Evolutionary conservation across 2,329 filamentous ascomycete genomes (phyloP), one percentile per base, ranked within the genome.

Genomic region (Ophiosphaerella herpotricha): DNA sequence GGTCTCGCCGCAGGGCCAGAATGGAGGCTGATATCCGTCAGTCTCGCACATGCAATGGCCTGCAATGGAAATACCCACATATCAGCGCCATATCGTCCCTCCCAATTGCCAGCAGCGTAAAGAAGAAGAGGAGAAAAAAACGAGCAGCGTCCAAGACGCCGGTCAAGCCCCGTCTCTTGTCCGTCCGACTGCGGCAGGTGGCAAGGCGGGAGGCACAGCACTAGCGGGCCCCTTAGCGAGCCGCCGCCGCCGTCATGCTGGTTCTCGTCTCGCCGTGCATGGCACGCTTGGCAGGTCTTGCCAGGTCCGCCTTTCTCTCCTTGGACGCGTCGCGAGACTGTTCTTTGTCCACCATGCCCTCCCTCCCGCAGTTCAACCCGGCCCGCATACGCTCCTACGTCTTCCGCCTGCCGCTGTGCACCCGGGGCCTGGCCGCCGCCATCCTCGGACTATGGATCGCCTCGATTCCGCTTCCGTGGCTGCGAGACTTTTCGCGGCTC

Each of bases 371-470:
- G 49, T 87, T 95, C 74, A 92, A 86, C 74, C 84, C 87, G 29
- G 74, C 82, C 54, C 85, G 90, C 61, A 81, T 91, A 63, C 87
- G 90, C 58, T 90, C 89, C 7, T 97, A 96, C 72, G 67, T 96
- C 58, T 80, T 90, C 52, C 87, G 91, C 41, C 80, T 97, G n/a
- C 93, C 94, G 32, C 80, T 97, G 1, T 91, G 94, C 70, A 97
- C 94, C 23, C 85, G 92, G 43, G 73, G 82, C 14, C 82, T 91
- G 12, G 71, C 91, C 16, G 66, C 85, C 4, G 74, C 86, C 38
- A 89, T 96, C 49, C 66, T 88, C 29, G 76, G 79, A 11, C 81
- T 90, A 55, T 95, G 88, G 85, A 63, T 90, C 32, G 78, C 87
- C 6, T 82, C 86, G 38, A 71, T 92, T 34, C 87, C 89, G 63